Base-by-base conservation (phyloP, 257 asterid genomes). In the Rhazya stricta region DNA sequence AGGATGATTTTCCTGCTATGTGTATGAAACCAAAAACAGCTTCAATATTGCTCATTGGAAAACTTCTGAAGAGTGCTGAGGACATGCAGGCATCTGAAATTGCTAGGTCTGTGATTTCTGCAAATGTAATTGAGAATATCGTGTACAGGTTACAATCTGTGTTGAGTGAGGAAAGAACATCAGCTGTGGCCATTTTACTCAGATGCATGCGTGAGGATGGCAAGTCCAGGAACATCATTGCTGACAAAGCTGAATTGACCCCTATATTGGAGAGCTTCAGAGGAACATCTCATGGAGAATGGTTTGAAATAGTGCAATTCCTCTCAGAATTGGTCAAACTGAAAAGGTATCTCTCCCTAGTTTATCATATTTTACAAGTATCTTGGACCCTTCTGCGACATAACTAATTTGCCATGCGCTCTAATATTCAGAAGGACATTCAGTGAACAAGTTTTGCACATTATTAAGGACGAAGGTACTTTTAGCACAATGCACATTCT, bases 121-220 rank as follows among this genome's bases (percentile, higher is more conserved):
- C 62, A 7, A 77, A 74, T 43, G 83, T 73, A 27, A 67, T 88
- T 0, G 88, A 86, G 79, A 74, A 29, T 9, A 81, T 92, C 29
- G 65, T 84, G 19, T 82, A 37, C 29, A 78, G 88, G 83, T 82
- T 90, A 54, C 76, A 79, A 69, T 90, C 87, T n/a, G 89, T 85
- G 43, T 57, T 71, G 6, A 77, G 76, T 15, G 90, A 89, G 42
- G 93, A 92, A 76, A 87, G 86, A 79, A 76, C 78, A 53, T 90
- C 83, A 29, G 94, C 89, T 67, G 83, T 88, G 46, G 75, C 84
- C 78, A 85, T 90, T n/a, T 78, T 92, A 82, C 76, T 85, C 80
- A 92, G 94, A 69, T 90, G 96, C 86, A 83, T 92, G 81, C 42
- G 76, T 76, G 91, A 79, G 78, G 94, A 92, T 74, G 97, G 97